Base-by-base conservation (phyloP, 2,329 filamentous ascomycete species). In the Cytospora mali region DNA sequence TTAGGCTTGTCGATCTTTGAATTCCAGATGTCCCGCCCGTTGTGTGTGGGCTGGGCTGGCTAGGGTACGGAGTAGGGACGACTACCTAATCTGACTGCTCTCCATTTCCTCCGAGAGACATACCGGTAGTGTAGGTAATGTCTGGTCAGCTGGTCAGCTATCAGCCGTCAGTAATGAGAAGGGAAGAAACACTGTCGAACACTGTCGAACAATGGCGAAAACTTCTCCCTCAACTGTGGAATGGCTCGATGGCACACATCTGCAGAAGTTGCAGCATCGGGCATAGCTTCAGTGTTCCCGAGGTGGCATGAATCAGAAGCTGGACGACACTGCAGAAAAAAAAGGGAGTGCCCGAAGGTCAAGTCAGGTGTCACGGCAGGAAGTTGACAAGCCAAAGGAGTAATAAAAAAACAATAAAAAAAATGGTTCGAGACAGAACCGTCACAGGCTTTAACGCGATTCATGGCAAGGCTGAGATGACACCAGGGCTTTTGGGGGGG, bases 271-370 rank as follows among this genome's bases (percentile, higher is more conserved):
- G 39, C 62, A 61, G 28, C 62, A 61, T 56, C 35, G 53, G 56
- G 51, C 31, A 53, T n/a, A 61, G 58, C 29, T 49, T 61, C n/a
- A n/a, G n/a, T n/a, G n/a, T n/a, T n/a, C 33, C 62, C 62, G 57
- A 61, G 39, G 57, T 35, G 27, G 54, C 53, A 42, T 29, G 27
- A 56, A 39, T 31, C 23, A 42, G 33, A 28, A 49, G 48, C 55
- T 59, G 61, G 31, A 28, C 55, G 55, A 50, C 50, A 31, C 51
- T 55, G 55, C 55, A 50, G 31, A 18, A 49, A 59, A 50, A 27
- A 18, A 49, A 59, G 61, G 55, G 55, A 59, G 50, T 28, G 61
- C 50, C 51, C 50, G 55, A 53, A 48, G 51, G 60, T 33, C n/a
- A 51, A 33, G 62, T 59, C 56, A 60, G 33, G 61, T 59, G 50